Evolutionary conservation across 768 basidiomycete genomes (phyloP).

Genomic region (Strobilomyces confusus): DNA sequence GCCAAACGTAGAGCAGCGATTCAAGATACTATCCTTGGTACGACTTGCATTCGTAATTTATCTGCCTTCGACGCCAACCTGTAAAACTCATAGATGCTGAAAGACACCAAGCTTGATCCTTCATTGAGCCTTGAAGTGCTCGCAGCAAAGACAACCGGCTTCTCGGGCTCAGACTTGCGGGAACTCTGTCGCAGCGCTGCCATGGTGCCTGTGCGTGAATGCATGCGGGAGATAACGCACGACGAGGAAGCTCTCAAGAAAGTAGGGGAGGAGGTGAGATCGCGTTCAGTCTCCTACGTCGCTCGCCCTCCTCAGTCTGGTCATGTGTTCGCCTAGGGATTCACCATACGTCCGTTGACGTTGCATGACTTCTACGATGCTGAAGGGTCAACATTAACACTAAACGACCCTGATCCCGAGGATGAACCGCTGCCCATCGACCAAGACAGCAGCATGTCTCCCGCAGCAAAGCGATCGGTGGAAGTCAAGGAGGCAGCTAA

Average conservation of each 20-base stretch:
- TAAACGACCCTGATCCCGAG: constrained; percentile 26
- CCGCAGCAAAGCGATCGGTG: not conserved
- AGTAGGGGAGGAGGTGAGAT: constrained; percentile 40
- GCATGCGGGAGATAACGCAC: constrained; percentile 52
- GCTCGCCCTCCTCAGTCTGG: not conserved
- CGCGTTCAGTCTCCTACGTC: not conserved
- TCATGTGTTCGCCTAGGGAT: constrained; percentile 47
- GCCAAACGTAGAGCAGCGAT: constrained; percentile 73
- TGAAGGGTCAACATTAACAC: constrained; percentile 30
- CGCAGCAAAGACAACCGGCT: constrained; percentile 65
- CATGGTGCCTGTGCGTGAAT: constrained; percentile 88
- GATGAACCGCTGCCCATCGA: constrained; percentile 21
- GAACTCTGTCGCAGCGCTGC: constrained; percentile 93
- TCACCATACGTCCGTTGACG: constrained; percentile 68
- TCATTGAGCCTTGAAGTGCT: constrained; percentile 59
- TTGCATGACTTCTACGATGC: constrained; percentile 63
- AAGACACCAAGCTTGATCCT: constrained; percentile 64
- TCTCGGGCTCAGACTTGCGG: constrained; percentile 87
- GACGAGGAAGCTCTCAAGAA: constrained; percentile 47
- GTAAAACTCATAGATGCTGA: constrained; percentile 62
- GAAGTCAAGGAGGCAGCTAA: constrained; percentile 1
- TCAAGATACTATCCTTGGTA: constrained; percentile 81
- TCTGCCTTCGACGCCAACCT: not conserved
- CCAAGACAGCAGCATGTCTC: not conserved
- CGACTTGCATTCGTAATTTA: constrained; percentile 13